Conservation (phyloP, 768 basidiomycete species). For the Tricholoma matsutake region DNA sequence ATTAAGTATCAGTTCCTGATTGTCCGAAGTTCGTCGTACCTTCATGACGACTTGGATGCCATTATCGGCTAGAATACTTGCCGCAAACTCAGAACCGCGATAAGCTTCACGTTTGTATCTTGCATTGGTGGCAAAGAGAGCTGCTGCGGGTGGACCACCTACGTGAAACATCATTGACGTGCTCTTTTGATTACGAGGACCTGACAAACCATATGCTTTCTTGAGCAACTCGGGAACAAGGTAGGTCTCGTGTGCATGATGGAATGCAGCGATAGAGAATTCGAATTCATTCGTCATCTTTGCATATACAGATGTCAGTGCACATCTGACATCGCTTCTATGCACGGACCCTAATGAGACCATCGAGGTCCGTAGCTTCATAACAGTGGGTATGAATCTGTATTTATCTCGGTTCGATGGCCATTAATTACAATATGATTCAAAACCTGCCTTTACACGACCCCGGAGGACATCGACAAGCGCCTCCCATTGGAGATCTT, state of each 20-base stretch:
- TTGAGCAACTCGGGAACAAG: constrained; percentile 77
- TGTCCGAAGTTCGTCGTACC: constrained; percentile 30
- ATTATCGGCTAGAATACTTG: constrained; percentile 65
- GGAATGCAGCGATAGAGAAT: constrained; percentile 73
- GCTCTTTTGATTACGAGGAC: neutral
- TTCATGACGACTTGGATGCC: constrained; percentile 76
- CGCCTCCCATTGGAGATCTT: constrained; percentile 75
- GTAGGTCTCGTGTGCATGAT: constrained; percentile 80
- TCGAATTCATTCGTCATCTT: constrained; percentile 83
- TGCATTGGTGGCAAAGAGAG: constrained; percentile 59
- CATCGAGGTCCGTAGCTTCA: constrained; percentile 67
- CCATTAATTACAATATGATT: neutral
- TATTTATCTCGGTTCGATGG: constrained; percentile 7
- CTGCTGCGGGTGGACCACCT: constrained; percentile 72
- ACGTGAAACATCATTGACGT: neutral
- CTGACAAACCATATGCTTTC: constrained; percentile 54
- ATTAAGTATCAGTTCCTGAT: neutral
- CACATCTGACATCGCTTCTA: neutral
- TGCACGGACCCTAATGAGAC: constrained; percentile 57
- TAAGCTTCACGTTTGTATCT: constrained; percentile 83
- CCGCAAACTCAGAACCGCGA: constrained; percentile 75
- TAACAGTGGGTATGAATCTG: constrained; percentile 56
- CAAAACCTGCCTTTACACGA: constrained; percentile 57
- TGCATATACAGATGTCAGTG: constrained; percentile 15
- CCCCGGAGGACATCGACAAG: constrained; percentile 77